A percentile compares a stretch with the other conserved stretches of the same genome.
These are phyloP conservation scores for Coemansia sp. DNA, from an alignment of 192 early-diverging fungal species.

Conservation along the genomic window DNA sequence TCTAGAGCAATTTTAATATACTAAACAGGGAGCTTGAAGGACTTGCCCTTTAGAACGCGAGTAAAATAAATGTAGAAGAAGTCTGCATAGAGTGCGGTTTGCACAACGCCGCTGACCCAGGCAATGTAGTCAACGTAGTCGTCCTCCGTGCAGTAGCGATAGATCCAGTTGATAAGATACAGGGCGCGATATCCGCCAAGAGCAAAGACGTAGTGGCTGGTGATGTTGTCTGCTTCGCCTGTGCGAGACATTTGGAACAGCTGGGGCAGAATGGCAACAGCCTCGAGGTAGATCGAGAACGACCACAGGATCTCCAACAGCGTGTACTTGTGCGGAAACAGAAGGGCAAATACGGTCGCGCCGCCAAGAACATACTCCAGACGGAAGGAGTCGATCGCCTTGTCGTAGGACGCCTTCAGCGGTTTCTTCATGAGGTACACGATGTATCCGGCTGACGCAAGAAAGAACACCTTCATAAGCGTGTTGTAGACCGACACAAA, in stretches of 20 bases:
- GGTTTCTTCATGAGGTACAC: slow-evolving; percentile 85
- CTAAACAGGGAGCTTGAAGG: slow-evolving; percentile 58
- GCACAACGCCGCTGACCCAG: slow-evolving; percentile 88
- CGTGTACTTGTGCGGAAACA: slow-evolving; percentile 74
- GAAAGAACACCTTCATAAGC: slow-evolving; percentile 95
- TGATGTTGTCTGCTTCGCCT: slow-evolving; percentile 99
- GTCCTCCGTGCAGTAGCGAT: slow-evolving; percentile 75
- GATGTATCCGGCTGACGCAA: slow-evolving; percentile 81
- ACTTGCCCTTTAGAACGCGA: slow-evolving; percentile 53
- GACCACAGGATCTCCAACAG: slow-evolving; percentile 87
- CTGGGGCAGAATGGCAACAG: slow-evolving; percentile 97
- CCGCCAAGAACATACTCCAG: slow-evolving; percentile 83
- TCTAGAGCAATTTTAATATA: background rate
- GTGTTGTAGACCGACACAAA: slow-evolving; percentile 91
- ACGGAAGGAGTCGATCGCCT: slow-evolving; percentile 86
- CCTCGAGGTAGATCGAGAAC: slow-evolving; percentile 96
- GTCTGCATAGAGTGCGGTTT: slow-evolving; percentile 95
- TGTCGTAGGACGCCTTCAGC: slow-evolving; percentile 93
- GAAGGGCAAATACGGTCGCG: slow-evolving; percentile 67
- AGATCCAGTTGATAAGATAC: slow-evolving; percentile 96
- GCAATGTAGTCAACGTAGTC: slow-evolving; percentile 81
- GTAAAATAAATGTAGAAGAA: slow-evolving; percentile 98
- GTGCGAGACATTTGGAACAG: slow-evolving; percentile 97
- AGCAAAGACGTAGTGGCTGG: slow-evolving; percentile 98
- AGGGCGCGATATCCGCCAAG: slow-evolving; percentile 89